A percentile compares a stretch with the other conserved stretches of the same genome.
These are phyloP conservation scores for Cladorrhinum samala DNA, from an alignment of 495 filamentous ascomycete genomes.

Conservation along the genomic window DNA sequence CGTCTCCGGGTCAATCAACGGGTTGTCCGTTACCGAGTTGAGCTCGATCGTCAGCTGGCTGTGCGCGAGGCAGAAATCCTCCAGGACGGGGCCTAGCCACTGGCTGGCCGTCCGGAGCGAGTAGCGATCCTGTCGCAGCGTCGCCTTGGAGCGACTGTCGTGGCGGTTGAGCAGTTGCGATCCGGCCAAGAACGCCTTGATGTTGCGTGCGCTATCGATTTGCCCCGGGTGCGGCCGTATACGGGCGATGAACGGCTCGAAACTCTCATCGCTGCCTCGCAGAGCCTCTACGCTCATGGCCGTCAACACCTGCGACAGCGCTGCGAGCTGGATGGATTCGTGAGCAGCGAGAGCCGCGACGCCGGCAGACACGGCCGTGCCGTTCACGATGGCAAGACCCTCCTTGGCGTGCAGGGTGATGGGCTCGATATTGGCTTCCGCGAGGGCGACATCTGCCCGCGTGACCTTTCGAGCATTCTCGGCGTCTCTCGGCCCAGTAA, in stretches of 20 bases:
- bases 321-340: conserved; percentile 50
- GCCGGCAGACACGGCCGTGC: conserved; percentile 52
- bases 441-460: conserved; percentile 40
- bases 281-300: conserved; percentile 48
- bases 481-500: conserved; percentile 6
- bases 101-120: conserved; percentile 54
- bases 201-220: conserved; percentile 49
- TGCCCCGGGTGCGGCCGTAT: conserved; percentile 59
- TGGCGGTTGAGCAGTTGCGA: conserved; percentile 25
- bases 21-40: conserved; percentile 62
- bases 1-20: conserved; percentile 42
- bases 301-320: conserved; percentile 54
- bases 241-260: conserved; percentile 53
- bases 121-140: conserved; percentile 57
- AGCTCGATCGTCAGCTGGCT: conserved; percentile 52
- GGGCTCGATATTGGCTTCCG: conserved; percentile 35
- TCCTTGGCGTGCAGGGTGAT: conserved; percentile 53
- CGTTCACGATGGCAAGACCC: conserved; percentile 58
- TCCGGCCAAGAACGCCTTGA: conserved; percentile 42
- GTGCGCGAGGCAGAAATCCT: conserved; percentile 51
- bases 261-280: conserved; percentile 47
- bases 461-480: conserved; percentile 23
- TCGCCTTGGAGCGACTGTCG: not conserved
- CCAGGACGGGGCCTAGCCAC: conserved; percentile 59
- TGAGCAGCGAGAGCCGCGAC: conserved; percentile 48